Conservation (phyloP, 768 basidiomycete species). For the Favolaschia claudopus region DNA sequence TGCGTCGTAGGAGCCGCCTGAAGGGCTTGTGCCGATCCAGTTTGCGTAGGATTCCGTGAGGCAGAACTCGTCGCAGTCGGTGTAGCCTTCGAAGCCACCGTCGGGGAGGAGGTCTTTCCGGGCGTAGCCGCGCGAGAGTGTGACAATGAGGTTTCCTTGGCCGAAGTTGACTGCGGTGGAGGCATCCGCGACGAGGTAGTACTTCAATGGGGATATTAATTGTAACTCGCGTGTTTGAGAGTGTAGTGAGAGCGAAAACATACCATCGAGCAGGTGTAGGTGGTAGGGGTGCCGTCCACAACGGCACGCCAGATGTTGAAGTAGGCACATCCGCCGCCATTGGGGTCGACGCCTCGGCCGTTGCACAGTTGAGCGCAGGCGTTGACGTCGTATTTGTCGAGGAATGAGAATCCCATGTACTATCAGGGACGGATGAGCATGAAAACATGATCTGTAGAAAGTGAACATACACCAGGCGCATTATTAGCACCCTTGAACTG, state of each 20-base stretch:
- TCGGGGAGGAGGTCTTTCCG: conserved; percentile 15
- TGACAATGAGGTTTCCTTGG: conserved; percentile 14
- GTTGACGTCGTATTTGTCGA: conserved; percentile 52
- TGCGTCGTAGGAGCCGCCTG: conserved; percentile 17
- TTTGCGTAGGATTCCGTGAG: conserved; percentile 10
- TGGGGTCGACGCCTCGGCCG: conserved; percentile 46
- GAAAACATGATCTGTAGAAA: neutral
- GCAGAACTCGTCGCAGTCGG: conserved; percentile 19
- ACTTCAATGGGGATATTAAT: conserved; percentile 42
- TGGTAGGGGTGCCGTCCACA: conserved; percentile 50
- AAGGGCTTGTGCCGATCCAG: conserved; percentile 20
- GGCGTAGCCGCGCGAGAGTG: conserved; percentile 19
- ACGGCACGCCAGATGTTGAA: conserved; percentile 61
- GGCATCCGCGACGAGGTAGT: conserved; percentile 18
- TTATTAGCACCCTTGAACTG: conserved; percentile 56
- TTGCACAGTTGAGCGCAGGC: conserved; percentile 55
- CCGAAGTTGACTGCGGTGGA: conserved; percentile 22
- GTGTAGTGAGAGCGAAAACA: conserved; percentile 18
- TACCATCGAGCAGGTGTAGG: conserved; percentile 57
- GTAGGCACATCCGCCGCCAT: conserved; percentile 54
- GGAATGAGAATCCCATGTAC: conserved; percentile 60
- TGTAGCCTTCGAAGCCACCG: conserved; percentile 22
- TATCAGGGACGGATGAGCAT: conserved; percentile 20
- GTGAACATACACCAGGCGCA: conserved; percentile 45
- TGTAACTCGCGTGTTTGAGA: neutral